Evolutionary conservation across 495 filamentous ascomycete species (phyloP).

Genomic region (Daldinia caldariorum): DNA sequence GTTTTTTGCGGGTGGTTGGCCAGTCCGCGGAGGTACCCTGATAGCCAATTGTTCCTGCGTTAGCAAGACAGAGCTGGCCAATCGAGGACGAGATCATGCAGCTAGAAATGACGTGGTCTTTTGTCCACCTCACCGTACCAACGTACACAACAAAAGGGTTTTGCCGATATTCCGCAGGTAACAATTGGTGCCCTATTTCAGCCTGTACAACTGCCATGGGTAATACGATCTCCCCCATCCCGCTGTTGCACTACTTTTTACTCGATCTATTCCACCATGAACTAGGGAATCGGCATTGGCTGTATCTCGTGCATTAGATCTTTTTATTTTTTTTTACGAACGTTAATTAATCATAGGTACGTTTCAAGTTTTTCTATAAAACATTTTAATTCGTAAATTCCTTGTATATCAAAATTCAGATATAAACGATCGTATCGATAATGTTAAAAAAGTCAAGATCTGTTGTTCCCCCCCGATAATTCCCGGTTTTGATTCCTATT

Average conservation of each 20-base stretch:
- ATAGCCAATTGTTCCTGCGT: constrained; percentile 27
- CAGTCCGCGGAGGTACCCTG: constrained; percentile 9
- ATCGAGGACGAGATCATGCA: constrained; percentile 14
- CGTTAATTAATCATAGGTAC: too few relatives aligned
- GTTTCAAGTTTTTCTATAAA: too few relatives aligned
- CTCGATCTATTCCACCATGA: background rate
- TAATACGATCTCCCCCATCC: background rate
- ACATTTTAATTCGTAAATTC: background rate
- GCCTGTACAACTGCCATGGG: too few relatives aligned
- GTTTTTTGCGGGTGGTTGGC: constrained; percentile 26
- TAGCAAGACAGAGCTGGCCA: constrained; percentile 16
- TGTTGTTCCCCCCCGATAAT: background rate
- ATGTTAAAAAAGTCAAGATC: too few relatives aligned
- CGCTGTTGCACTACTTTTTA: background rate
- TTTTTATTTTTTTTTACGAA: too few relatives aligned
- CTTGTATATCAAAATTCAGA: background rate
- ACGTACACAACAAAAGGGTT: constrained; percentile 5
- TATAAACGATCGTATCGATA: background rate
- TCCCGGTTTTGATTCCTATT: constrained; percentile 33
- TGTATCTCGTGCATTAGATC: too few relatives aligned
- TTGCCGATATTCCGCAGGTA: constrained; percentile 22
- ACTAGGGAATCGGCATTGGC: background rate
- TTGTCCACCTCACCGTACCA: constrained; percentile 17
- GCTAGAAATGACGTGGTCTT: constrained; percentile 31
- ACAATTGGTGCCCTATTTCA: too few relatives aligned